Conservation (phyloP, 139 green algal genomes). For the Micractinium sp. region DNA sequence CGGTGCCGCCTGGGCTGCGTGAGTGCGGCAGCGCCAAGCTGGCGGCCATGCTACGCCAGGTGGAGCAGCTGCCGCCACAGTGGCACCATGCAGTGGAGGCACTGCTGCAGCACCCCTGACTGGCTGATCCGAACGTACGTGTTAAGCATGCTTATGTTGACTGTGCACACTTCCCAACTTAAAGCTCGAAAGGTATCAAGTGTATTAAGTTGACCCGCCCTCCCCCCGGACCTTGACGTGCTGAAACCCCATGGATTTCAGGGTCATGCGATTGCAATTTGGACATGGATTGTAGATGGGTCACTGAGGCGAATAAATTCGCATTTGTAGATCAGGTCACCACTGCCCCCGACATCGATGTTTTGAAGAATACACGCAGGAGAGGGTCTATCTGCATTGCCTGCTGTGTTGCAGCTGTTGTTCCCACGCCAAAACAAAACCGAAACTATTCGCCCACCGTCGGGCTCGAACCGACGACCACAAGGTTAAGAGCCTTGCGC, state of each 20-base stretch:
- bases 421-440: not conserved
- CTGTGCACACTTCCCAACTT: not conserved
- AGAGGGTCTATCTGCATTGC: no score
- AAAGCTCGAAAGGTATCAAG: no score
- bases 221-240: no score
- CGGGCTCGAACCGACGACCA: conserved; percentile 49
- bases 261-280: conserved; percentile 21
- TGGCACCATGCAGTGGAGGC: conserved; percentile 37
- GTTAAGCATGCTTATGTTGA: no score
- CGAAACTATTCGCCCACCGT: not conserved
- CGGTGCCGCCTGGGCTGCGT: conserved; percentile 13
- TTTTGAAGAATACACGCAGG: no score
- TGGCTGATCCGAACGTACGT: no score
- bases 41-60: conserved; percentile 30
- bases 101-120: not conserved
- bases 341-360: no score
- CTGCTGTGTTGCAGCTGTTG: no score
- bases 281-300: no score
- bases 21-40: conserved; percentile 37
- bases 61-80: conserved; percentile 6
- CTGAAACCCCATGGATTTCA: not conserved
- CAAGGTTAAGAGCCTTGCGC: conserved; percentile 47
- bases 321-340: no score
- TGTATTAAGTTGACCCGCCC: no score
- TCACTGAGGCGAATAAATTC: no score